Evolutionary conservation across 257 asterid species (phyloP), one percentile per base, ranked within the genome.

Genomic region (Coffea eugenioides): DNA sequence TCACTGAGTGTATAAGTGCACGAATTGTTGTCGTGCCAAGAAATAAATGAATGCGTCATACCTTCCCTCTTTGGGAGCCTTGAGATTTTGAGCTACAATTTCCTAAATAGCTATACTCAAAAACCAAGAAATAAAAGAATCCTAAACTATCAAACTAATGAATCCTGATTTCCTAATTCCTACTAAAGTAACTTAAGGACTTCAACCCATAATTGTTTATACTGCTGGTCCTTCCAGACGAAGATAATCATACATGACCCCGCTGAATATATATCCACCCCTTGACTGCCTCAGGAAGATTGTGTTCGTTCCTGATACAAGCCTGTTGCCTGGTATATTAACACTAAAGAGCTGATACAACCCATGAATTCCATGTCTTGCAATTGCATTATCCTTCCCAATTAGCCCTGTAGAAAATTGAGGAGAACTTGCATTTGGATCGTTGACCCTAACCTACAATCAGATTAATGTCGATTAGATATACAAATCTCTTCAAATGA

Each of bases 361-460:
- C 73, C 98, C 98, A 81, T 85, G 97, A 73, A 92, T 94, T 2
- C 98, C 97, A 81, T 94, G 98, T 43, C 98, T 89, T 3, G 97
- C 98, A 48, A 94, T 89, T 3, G 97, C 75, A 46, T 94, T 94
- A 85, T 94, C 98, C 69, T 78, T 87, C 2, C 98, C 97, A 21
- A 94, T 90, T 2, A 78, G n/a, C 4, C 89, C 90, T 6, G 92
- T 94, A 3, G 90, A 84, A 68, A 89, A 92, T 66, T 80, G 82
- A 15, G 91, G 90, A 2, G 36, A 54, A 45, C 56, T 82, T 1
- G 51, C 27, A 11, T 74, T 77, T 79, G 68, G 84, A 14, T 84
- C 84, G 31, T 92, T 91, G 52, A 91, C 74, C 48, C 89, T 84
- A 36, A 92, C 88, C 97, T 39, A 39, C 43, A 39, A 39, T 39